A percentile compares a stretch with the other conserved stretches of the same genome.
phyloP scores from a whole-genome alignment of 225 moss, liverwort and hornwort genomes.

The Marchantia polymorpha region DNA sequence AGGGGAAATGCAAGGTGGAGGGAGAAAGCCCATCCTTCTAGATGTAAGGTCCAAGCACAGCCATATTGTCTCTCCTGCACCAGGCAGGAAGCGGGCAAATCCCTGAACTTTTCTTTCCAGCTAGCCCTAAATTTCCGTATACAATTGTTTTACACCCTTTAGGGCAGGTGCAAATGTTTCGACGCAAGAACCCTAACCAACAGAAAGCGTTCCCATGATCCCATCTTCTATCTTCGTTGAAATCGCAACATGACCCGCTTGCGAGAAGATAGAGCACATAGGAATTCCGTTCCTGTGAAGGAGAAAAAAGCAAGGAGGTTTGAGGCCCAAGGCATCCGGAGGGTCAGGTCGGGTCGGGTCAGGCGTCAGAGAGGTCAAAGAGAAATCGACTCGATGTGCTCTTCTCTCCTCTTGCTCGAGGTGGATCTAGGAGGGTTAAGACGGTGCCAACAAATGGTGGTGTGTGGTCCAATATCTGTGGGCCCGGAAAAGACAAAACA shows the following conservation, averaged over 20 bases:
- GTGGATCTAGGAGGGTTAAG: background rate
- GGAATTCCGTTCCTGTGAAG: background rate
- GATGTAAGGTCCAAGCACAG: conserved; percentile 1
- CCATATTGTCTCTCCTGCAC: background rate
- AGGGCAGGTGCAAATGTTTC: background rate
- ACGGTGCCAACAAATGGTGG: conserved; percentile 3
- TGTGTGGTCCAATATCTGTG: conserved; percentile 2
- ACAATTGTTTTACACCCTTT: background rate
- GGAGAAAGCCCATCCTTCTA: background rate
- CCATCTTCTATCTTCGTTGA: background rate
- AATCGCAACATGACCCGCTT: background rate
- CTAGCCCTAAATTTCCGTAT: background rate
- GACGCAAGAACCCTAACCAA: background rate
- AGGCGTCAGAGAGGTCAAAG: background rate
- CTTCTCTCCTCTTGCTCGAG: background rate
- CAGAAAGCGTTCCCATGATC: background rate
- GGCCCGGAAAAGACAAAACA: background rate
- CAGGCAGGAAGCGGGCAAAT: background rate
- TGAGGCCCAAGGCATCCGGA: background rate
- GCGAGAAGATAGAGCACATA: too few species aligned
- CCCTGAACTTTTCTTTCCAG: background rate
- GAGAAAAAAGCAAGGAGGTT: background rate
- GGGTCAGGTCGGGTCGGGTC: background rate
- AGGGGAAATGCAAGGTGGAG: background rate
- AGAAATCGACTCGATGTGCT: background rate